Percentiles rank a stretch among this genome's conserved stretches.
Conservation (phyloP, 768 basidiomycete genomes). For the Lactarius hengduanensis region DNA sequence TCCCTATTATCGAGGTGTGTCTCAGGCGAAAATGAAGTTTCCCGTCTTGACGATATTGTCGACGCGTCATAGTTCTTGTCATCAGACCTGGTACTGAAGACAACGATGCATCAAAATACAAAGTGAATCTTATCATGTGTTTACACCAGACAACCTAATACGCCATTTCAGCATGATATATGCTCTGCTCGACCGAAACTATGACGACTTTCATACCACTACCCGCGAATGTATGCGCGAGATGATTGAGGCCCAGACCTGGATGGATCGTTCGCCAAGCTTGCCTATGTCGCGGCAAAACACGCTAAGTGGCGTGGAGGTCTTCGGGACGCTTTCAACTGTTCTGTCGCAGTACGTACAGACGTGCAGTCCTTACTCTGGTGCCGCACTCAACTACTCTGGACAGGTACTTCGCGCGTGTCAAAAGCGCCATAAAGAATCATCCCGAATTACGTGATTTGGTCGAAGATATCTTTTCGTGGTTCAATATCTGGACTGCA, state of each 20-base stretch:
- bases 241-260: conserved; percentile 32
- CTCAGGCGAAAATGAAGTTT: background rate
- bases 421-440: conserved; percentile 51
- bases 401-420: conserved; percentile 53
- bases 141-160: background rate
- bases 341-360: conserved; percentile 29
- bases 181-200: conserved; percentile 34
- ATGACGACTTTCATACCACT: conserved; percentile 29
- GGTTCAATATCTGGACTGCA: conserved; percentile 49
- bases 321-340: conserved; percentile 36
- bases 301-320: conserved; percentile 30
- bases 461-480: conserved; percentile 44
- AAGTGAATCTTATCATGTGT: conserved; percentile 29
- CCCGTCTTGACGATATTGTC: background rate
- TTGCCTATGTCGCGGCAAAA: conserved; percentile 21
- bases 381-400: background rate
- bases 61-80: conserved; percentile 33
- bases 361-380: background rate
- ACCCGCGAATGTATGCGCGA: conserved; percentile 30
- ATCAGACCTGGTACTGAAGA: conserved; percentile 35
- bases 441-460: conserved; percentile 46
- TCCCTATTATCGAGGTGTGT: conserved; percentile 35
- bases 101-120: conserved; percentile 35
- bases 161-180: conserved; percentile 28
- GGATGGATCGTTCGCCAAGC: conserved; percentile 30